Evolutionary conservation across 495 filamentous ascomycete species (phyloP).

Genomic region (Hyaloscypha hepaticicola): DNA sequence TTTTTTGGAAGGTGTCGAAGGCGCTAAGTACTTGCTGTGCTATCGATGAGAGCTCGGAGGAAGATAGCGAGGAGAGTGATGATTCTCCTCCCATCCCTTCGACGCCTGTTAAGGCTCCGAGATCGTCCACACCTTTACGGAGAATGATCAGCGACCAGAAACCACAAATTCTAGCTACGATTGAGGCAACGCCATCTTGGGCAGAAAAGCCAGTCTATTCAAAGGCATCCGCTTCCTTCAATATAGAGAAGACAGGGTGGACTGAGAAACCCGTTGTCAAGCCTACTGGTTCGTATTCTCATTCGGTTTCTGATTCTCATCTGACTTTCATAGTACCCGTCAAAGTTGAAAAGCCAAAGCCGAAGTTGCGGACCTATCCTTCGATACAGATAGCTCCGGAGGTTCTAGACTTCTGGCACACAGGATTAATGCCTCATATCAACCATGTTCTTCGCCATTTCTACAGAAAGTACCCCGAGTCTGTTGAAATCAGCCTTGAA

Average conservation of each 20-base stretch:
- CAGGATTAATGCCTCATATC: constrained; percentile 66
- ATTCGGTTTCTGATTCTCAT: background rate
- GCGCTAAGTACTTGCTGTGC: constrained; percentile 41
- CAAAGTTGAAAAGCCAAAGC: constrained; percentile 31
- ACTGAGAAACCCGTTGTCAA: constrained; percentile 21
- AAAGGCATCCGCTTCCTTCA: constrained; percentile 1
- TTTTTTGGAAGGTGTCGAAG: constrained; percentile 43
- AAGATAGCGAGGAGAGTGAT: constrained; percentile 26
- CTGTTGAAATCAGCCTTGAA: constrained; percentile 71
- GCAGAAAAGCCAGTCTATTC: constrained; percentile 26
- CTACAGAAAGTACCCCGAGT: constrained; percentile 66
- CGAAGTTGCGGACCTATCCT: constrained; percentile 49
- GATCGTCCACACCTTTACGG: constrained; percentile 13
- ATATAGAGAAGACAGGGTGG: constrained; percentile 23
- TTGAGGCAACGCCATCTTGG: constrained; percentile 3
- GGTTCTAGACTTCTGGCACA: constrained; percentile 68
- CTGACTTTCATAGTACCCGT: constrained; percentile 24
- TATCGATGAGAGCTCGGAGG: constrained; percentile 36
- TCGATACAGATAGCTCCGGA: constrained; percentile 56
- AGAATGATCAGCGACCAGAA: constrained; percentile 26
- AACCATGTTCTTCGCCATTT: constrained; percentile 57
- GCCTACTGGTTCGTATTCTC: constrained; percentile 23
- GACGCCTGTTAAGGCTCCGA: constrained; percentile 12
- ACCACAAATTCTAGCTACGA: constrained; percentile 1
- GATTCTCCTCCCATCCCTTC: constrained; percentile 22